Evolutionary conservation across 371 early-diverging fungal species (phyloP).

Genomic region (Zancudomyces culisetae): DNA sequence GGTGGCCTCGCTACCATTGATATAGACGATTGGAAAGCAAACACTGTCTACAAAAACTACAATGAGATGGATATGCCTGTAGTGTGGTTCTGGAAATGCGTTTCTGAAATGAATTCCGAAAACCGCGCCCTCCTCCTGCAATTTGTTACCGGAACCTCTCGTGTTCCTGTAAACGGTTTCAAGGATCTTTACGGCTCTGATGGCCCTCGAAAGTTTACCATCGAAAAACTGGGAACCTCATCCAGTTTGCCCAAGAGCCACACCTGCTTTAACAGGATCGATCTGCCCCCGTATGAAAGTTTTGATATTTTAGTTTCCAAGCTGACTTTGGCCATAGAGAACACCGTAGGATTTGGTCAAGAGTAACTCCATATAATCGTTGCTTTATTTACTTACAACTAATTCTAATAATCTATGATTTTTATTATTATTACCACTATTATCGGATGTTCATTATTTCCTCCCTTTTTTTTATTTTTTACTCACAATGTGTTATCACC

Average conservation of each 20-base stretch:
- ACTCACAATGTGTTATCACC: no score
- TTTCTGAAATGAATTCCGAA: conserved; percentile 73
- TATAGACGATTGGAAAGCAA: conserved; percentile 97
- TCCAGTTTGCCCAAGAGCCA: conserved; percentile 78
- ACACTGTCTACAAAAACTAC: conserved; percentile 94
- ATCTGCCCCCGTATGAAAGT: conserved; percentile 67
- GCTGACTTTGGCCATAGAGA: conserved; percentile 81
- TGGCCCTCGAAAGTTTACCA: conserved; percentile 88
- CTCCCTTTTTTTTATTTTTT: not conserved
- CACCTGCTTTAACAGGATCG: conserved; percentile 94
- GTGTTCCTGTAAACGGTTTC: conserved; percentile 97
- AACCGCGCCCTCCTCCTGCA: conserved; percentile 87
- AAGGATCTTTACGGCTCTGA: conserved; percentile 92
- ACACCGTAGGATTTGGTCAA: conserved; percentile 72
- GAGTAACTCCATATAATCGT: conserved; percentile 6
- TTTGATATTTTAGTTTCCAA: conserved; percentile 44
- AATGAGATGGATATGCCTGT: conserved; percentile 84
- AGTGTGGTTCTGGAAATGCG: conserved; percentile 95
- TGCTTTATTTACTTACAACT: not conserved
- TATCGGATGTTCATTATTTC: not conserved
- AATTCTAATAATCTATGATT: not conserved
- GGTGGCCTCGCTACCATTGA: conserved; percentile 96
- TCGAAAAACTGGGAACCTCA: conserved; percentile 79
- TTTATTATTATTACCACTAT: not conserved
- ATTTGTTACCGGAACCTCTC: conserved; percentile 95